phyloP scores from a whole-genome alignment of 441 rosid species.

The Brassica balearica region DNA sequence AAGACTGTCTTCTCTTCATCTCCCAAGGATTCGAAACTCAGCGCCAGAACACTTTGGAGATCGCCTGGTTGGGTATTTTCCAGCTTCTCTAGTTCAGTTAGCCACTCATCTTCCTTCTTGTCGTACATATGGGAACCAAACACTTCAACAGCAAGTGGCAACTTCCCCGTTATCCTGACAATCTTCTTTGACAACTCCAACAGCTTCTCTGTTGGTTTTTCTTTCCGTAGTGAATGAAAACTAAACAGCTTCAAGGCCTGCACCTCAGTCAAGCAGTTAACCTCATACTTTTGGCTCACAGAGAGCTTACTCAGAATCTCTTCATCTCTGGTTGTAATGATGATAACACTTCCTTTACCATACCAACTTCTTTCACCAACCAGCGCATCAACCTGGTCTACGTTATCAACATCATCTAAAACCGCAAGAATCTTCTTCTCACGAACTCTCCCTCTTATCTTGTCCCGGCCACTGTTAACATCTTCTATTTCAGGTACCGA shows the following conservation, averaged over 20 bases:
- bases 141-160: slow-evolving; percentile 72
- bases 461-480: slow-evolving; percentile 18
- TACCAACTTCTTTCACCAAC: slow-evolving; percentile 40
- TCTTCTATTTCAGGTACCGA: slow-evolving; percentile 13
- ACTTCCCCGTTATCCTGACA: slow-evolving; percentile 47
- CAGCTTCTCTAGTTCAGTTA: slow-evolving; percentile 50
- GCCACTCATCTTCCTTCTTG: slow-evolving; percentile 61
- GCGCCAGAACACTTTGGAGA: slow-evolving; percentile 45
- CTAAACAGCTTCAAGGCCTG: slow-evolving; percentile 52
- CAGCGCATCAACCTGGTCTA: slow-evolving; percentile 32
- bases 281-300: slow-evolving; percentile 27
- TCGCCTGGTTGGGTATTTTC: slow-evolving; percentile 39
- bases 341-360: slow-evolving; percentile 38
- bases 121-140: slow-evolving; percentile 61
- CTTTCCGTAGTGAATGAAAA: slow-evolving; percentile 55
- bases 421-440: slow-evolving; percentile 45
- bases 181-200: slow-evolving; percentile 50
- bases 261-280: slow-evolving; percentile 32
- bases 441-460: slow-evolving; percentile 28
- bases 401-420: slow-evolving; percentile 43
- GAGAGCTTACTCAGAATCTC: slow-evolving; percentile 20
- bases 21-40: slow-evolving; percentile 55
- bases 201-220: slow-evolving; percentile 45
- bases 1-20: slow-evolving; percentile 52
- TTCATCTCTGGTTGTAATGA: slow-evolving; percentile 40